These are phyloP conservation scores for Peziza echinospora DNA, from an alignment of 495 filamentous ascomycete species.

Conservation along the genomic window DNA sequence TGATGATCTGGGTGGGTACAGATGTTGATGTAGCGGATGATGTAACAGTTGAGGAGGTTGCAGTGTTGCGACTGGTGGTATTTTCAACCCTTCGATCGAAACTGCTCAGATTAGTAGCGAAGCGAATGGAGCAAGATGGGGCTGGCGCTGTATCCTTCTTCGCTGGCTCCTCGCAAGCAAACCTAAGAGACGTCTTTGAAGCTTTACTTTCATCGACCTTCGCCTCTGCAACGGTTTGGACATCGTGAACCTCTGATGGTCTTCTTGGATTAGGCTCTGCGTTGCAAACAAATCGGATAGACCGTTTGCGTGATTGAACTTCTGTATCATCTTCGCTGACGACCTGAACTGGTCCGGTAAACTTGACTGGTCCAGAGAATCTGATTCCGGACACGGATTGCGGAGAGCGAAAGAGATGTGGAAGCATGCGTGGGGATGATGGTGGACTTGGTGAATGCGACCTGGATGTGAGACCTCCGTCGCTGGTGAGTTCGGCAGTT, in stretches of 20 bases:
- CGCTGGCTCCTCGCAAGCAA: constrained; percentile 23
- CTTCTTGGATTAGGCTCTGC: constrained; percentile 11
- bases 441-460: constrained; percentile 79
- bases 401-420: constrained; percentile 9
- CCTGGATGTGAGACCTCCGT: constrained; percentile 72
- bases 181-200: constrained; percentile 22
- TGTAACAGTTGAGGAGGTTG: not conserved
- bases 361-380: not conserved
- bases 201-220: not conserved
- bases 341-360: not conserved
- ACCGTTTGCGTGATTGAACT: constrained; percentile 51
- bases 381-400: too few species aligned
- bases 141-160: not conserved
- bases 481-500: constrained; percentile 72
- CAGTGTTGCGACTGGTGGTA: not conserved
- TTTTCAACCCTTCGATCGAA: too few species aligned
- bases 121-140: not conserved
- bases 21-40: constrained; percentile 20
- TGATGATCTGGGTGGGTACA: constrained; percentile 21
- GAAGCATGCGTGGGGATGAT: constrained; percentile 24
- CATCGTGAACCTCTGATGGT: constrained; percentile 2
- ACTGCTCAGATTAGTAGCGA: not conserved
- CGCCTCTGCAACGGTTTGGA: not conserved
- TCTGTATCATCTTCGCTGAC: constrained; percentile 19
- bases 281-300: constrained; percentile 80